A percentile compares a stretch with the other conserved stretches of the same genome.
Conservation (phyloP, 495 filamentous ascomycete genomes). For the Penicillium lagena region DNA sequence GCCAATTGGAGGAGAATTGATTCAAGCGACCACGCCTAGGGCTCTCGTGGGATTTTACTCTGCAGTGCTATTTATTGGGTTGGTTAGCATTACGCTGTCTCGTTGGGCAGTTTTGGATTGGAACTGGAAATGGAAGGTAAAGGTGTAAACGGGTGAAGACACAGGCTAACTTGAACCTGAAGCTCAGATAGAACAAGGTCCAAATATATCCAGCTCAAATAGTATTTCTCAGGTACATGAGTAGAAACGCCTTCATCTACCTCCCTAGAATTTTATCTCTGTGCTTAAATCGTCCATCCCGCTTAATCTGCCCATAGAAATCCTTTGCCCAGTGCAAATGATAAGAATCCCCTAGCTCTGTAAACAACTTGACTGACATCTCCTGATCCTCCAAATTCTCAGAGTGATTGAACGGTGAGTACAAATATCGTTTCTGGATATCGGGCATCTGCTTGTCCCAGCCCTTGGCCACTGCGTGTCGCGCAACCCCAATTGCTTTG, state of each 20-base stretch:
- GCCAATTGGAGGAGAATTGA: constrained; percentile 26
- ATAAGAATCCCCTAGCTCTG: constrained; percentile 11
- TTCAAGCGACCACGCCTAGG: constrained; percentile 30
- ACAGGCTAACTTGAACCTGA: no score
- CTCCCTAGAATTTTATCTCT: constrained; percentile 13
- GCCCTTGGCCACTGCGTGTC: constrained; percentile 16
- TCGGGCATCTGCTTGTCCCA: constrained; percentile 19
- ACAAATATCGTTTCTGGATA: constrained; percentile 25
- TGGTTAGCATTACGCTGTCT: constrained; percentile 26
- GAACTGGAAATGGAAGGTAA: constrained; percentile 42
- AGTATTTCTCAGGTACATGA: no score
- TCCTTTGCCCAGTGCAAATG: constrained; percentile 13
- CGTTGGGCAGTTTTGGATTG: constrained; percentile 42
- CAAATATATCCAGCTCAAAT: no score
- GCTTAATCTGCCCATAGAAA: constrained; percentile 9
- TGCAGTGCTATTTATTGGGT: constrained; percentile 26
- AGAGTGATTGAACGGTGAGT: constrained; percentile 28
- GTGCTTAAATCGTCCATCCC: constrained; percentile 17
- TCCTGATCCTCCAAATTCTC: constrained; percentile 26
- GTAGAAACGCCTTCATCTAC: neutral
- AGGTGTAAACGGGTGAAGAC: constrained; percentile 4
- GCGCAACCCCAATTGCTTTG: constrained; percentile 19
- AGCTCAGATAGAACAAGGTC: no score
- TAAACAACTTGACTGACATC: constrained; percentile 17
- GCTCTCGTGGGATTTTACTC: constrained; percentile 31